These are phyloP conservation scores for Sclerotinia sclerotiorum DNA, from an alignment of 2,329 filamentous ascomycete species.

Conservation along the genomic window DNA sequence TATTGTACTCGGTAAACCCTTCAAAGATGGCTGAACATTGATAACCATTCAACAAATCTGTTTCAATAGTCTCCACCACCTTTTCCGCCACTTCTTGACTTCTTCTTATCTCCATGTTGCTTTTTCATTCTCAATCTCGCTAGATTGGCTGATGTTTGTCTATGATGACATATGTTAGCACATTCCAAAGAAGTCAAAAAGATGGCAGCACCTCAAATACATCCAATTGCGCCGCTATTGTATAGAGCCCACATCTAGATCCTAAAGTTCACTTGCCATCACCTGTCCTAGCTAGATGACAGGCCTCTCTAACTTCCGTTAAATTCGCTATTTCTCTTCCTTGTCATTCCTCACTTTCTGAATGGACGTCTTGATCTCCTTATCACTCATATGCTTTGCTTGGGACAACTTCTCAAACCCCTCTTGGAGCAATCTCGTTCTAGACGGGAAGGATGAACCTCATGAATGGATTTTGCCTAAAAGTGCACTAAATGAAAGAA, in stretches of 20 bases:
- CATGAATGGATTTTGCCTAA: neutral
- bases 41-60: neutral
- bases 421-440: neutral
- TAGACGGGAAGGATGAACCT: neutral
- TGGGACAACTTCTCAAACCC: neutral
- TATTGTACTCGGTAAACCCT: neutral
- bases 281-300: neutral
- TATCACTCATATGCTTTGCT: neutral
- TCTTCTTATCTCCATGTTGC: slow-evolving; percentile 40
- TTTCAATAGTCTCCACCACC: slow-evolving; percentile 5
- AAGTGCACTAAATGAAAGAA: neutral
- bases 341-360: neutral
- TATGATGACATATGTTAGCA: slow-evolving; percentile 27
- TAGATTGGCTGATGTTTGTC: slow-evolving; percentile 38
- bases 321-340: neutral
- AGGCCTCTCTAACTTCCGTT: neutral
- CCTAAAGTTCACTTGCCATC: neutral
- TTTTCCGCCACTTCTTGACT: slow-evolving; percentile 28
- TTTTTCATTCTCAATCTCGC: slow-evolving; percentile 39
- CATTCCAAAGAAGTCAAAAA: neutral
- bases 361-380: neutral
- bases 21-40: neutral
- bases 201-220: neutral
- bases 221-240: neutral
- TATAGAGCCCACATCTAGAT: neutral